phyloP scores from a whole-genome alignment of 345 rosid genomes.

The Cardamine chenopodiifolia region DNA sequence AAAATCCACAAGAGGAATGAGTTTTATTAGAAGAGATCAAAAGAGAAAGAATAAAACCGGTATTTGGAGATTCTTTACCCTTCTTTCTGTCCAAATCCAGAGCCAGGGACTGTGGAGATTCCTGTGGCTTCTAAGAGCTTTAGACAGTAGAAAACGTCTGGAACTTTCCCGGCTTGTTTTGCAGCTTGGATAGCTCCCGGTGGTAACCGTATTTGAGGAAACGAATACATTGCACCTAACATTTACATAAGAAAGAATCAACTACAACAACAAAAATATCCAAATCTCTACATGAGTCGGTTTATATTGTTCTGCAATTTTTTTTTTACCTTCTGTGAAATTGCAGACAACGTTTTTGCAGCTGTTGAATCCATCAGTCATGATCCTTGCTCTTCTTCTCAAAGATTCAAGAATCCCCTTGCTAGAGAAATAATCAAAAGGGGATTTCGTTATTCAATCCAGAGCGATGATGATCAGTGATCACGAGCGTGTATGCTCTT shows the following conservation, averaged over 20 bases:
- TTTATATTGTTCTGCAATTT: not conserved
- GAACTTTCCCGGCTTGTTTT: constrained; percentile 71
- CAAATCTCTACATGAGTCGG: not conserved
- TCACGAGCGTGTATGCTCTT: constrained; percentile 1
- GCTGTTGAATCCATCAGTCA: constrained; percentile 99
- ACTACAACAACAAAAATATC: not conserved
- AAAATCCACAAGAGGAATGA: not conserved
- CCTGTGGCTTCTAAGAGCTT: constrained; percentile 97
- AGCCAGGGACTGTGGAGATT: constrained; percentile 99
- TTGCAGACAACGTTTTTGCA: constrained; percentile 94
- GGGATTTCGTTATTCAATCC: not conserved
- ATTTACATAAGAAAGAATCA: constrained; percentile 18
- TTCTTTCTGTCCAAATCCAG: constrained; percentile 98
- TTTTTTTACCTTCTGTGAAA: constrained; percentile 81
- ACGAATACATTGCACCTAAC: constrained; percentile 98
- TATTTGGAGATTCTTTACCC: constrained; percentile 53
- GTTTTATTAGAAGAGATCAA: not conserved
- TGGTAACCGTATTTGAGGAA: constrained; percentile 91
- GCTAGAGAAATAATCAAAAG: constrained; percentile 47
- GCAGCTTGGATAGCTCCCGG: constrained; percentile 90
- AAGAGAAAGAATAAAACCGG: not conserved
- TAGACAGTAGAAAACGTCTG: constrained; percentile 97
- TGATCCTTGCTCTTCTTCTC: constrained; percentile 85
- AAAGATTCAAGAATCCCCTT: constrained; percentile 88
- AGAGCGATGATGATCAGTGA: not conserved